These are phyloP conservation scores for Colletotrichum orchidophilum DNA, from an alignment of 2,329 filamentous ascomycete species.

Conservation along the genomic window DNA sequence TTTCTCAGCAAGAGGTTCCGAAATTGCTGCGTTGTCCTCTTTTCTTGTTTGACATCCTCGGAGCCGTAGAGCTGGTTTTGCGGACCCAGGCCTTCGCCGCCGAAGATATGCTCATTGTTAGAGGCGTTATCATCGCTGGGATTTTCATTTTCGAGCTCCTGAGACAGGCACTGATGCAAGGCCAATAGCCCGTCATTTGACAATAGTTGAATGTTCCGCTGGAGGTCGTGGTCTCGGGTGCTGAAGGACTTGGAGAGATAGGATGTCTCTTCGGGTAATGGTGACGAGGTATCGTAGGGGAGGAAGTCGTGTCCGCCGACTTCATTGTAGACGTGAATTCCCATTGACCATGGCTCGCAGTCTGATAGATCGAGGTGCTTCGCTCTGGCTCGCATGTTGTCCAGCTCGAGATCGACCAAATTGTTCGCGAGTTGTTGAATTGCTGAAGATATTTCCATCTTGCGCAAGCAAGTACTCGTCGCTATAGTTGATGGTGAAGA, in stretches of 20 bases:
- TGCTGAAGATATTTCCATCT: background rate
- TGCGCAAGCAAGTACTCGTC: background rate
- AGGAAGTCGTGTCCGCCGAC: background rate
- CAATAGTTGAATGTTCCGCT: background rate
- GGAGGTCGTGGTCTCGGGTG: background rate
- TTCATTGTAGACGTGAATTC: background rate
- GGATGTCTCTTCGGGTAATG: background rate
- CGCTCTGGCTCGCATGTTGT: slow-evolving; percentile 15
- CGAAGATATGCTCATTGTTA: no score
- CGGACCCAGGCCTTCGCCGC: background rate
- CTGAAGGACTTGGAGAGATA: background rate
- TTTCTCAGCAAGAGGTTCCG: background rate
- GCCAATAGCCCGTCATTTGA: background rate
- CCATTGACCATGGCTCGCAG: background rate
- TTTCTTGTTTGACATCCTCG: background rate
- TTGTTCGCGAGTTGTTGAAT: background rate
- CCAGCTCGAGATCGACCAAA: slow-evolving; percentile 32
- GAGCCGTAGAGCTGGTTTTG: background rate
- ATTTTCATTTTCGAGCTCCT: background rate
- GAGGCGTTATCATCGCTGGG: background rate
- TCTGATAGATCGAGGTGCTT: background rate
- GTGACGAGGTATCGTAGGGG: background rate
- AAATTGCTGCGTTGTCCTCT: no score
- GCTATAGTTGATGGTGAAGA: background rate
- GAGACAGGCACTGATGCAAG: background rate